Evolutionary conservation across 148 eudicot species (phyloP).

Genomic region (Limonium bicolor): DNA sequence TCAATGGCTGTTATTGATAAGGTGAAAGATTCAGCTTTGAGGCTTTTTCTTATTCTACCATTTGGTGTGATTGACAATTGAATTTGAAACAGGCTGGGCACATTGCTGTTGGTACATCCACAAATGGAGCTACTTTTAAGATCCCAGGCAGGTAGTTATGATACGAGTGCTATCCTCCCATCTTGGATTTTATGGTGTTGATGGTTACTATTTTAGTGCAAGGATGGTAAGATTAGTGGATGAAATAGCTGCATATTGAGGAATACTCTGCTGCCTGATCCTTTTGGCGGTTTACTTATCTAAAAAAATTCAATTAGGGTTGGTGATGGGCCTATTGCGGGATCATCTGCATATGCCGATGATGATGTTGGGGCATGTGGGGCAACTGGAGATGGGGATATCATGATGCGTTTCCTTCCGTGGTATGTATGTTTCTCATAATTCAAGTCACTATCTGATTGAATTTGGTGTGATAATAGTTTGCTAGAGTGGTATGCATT

Average conservation of each 20-base stretch:
- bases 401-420: slow-evolving; percentile 99
- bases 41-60: background rate
- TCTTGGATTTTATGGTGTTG: too few relatives aligned
- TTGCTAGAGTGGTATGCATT: background rate
- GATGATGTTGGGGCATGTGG: slow-evolving; percentile 95
- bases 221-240: too few relatives aligned
- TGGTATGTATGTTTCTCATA: slow-evolving; percentile 27
- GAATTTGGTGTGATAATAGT: background rate
- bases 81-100: slow-evolving; percentile 43
- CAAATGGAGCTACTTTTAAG: slow-evolving; percentile 92
- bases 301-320: slow-evolving; percentile 29
- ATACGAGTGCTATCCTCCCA: background rate
- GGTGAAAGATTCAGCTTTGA: too few relatives aligned
- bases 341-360: slow-evolving; percentile 91
- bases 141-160: slow-evolving; percentile 76
- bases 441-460: background rate
- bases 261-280: too few relatives aligned
- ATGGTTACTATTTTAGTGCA: too few relatives aligned
- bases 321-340: slow-evolving; percentile 95
- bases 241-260: too few relatives aligned
- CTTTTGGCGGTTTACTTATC: background rate
- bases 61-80: background rate
- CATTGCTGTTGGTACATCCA: slow-evolving; percentile 90
- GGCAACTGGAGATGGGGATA: slow-evolving; percentile 95
- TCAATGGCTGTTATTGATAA: slow-evolving; percentile 87